These are phyloP conservation scores for Knoxia roxburghii DNA, from an alignment of 257 asterid genomes.

Conservation along the genomic window DNA sequence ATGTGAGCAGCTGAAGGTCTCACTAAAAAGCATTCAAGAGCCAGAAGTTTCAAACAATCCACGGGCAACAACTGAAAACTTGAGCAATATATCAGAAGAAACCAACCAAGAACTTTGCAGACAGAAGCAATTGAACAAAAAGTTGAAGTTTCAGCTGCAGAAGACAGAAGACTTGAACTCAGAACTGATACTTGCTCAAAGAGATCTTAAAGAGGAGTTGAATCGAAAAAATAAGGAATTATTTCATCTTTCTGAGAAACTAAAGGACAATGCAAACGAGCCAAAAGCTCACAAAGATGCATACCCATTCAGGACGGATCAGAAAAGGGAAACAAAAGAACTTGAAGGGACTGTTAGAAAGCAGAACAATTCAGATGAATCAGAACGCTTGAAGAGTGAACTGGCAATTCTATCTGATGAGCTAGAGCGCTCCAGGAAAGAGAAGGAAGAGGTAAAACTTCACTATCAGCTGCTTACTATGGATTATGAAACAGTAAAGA, in stretches of 20 bases:
- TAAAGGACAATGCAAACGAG: conserved; percentile 38
- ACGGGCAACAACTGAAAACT: conserved; percentile 27
- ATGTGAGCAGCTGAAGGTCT: conserved; percentile 53
- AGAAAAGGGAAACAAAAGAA: conserved; percentile 30
- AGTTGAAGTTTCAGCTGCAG: conserved; percentile 54
- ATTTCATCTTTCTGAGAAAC: conserved; percentile 50
- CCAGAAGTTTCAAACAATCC: conserved; percentile 29
- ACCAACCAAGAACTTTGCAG: conserved; percentile 52
- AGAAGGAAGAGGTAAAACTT: conserved; percentile 43
- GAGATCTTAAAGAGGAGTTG: conserved; percentile 68
- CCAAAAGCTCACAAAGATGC: conserved; percentile 30
- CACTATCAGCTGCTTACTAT: conserved; percentile 41
- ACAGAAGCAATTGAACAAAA: conserved; percentile 58
- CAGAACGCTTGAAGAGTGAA: conserved; percentile 45
- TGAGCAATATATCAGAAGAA: conserved; percentile 38
- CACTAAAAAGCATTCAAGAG: conserved; percentile 21
- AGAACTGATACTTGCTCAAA: conserved; percentile 69
- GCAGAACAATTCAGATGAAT: conserved; percentile 37
- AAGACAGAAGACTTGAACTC: conserved; percentile 84
- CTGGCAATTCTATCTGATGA: conserved; percentile 44
- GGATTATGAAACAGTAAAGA: conserved; percentile 45
- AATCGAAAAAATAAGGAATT: conserved; percentile 63
- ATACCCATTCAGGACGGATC: conserved; percentile 22
- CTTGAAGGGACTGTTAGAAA: conserved; percentile 17
- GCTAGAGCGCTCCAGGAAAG: conserved; percentile 58